phyloP scores from a whole-genome alignment of 2,329 filamentous ascomycete genomes.

The Sclerotinia nivalis region DNA sequence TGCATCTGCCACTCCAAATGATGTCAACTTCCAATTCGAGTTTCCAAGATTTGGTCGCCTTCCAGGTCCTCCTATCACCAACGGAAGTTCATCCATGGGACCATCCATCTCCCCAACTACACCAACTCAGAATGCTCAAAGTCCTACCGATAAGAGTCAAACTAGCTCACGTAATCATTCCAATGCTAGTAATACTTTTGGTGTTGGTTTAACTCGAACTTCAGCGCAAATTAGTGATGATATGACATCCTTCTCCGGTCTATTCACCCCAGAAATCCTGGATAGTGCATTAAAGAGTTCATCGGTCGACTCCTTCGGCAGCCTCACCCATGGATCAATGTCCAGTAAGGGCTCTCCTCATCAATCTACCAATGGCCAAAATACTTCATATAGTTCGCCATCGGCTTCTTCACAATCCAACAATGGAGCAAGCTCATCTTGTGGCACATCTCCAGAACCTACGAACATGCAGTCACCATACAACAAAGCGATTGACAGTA shows the following conservation, averaged over 20 bases:
- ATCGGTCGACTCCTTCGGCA: conserved; percentile 46
- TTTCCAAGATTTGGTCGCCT: conserved; percentile 91
- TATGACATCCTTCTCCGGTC: conserved; percentile 55
- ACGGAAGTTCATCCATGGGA: conserved; percentile 26
- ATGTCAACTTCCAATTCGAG: conserved; percentile 89
- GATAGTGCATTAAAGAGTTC: conserved; percentile 48
- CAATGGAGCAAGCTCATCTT: conserved; percentile 62
- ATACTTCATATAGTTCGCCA: conserved; percentile 63
- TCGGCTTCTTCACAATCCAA: conserved; percentile 64
- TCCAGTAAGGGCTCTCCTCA: conserved; percentile 39
- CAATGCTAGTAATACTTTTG: conserved; percentile 42
- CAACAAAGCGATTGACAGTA: conserved; percentile 62
- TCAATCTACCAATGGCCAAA: conserved; percentile 43
- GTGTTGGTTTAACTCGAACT: conserved; percentile 34
- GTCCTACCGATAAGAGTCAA: conserved; percentile 33
- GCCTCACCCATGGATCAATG: conserved; percentile 50
- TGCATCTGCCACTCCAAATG: conserved; percentile 58
- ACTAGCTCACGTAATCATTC: conserved; percentile 36
- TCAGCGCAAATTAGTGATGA: conserved; percentile 40
- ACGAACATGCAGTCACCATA: conserved; percentile 68
- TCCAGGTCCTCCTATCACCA: conserved; percentile 46
- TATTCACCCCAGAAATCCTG: conserved; percentile 60
- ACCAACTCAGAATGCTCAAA: conserved; percentile 27
- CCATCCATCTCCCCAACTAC: conserved; percentile 33
- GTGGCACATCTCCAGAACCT: conserved; percentile 77